Evolutionary conservation across 1,284 basidiomycete genomes (phyloP), one percentile per base, ranked within the genome.

Genomic region (Trichosporon ovoides): DNA sequence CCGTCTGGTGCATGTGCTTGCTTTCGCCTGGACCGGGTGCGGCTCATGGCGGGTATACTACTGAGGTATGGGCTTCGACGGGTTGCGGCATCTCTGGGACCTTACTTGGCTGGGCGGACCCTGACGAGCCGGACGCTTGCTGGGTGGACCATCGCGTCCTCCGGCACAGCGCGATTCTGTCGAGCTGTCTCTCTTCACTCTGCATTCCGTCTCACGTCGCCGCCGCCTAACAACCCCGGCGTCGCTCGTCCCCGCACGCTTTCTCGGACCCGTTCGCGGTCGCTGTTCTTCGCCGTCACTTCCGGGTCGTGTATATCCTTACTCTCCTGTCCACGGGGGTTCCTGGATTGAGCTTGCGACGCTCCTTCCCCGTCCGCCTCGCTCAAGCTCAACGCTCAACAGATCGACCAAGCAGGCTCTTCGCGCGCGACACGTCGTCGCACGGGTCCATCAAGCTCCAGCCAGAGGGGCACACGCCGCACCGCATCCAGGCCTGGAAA

Each of bases 301-400:
- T 24, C 22, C 28, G 43, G 43, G 43, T 48, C 43, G 28, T 9
- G n/a, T 28, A n/a, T 48, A n/a, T 22, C 20, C 20, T 13, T 13
- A 12, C 6, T 46, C 16, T 24, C 43, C 43, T 48, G 28, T 19
- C 43, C 24, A 48, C 28, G 24, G 24, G 43, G 24, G 43, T 48
- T 31, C 43, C 43, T 48, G 43, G 43, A 48, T 48, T 22, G 43
- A 28, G 43, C 43, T 48, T 48, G 43, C 43, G 43, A 48, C 43
- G 14, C 43, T 48, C 43, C 24, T 24, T 48, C 28, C 28, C 28
- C 28, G 28, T 9, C 9, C 28, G 28, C 4, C 28, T 31, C 28
- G 28, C 40, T 48, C 43, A 22, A 48, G 4, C 24, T 14, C 38
- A 18, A 40, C 22, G 10, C 22, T 46, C 14, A 24, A 20, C 5